Base-by-base conservation (phyloP, 352 stramenopile genomes). In the Phytophthora pinifolia region DNA sequence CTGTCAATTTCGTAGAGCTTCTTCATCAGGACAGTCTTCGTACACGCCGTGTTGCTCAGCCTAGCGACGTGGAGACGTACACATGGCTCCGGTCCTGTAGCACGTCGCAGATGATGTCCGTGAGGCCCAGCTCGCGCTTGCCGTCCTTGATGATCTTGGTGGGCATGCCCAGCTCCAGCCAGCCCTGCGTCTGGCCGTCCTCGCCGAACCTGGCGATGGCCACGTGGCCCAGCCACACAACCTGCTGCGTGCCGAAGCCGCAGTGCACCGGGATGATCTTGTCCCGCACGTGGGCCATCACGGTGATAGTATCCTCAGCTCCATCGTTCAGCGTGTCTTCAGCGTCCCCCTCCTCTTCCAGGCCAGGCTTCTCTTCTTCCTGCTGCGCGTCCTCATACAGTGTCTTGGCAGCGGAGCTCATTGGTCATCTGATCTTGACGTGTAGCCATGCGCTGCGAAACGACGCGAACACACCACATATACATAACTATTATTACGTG, bases 261-360 rank as follows among this genome's bases (percentile, higher is more conserved):
- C 79, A 89, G 63, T 74, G 70, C 18, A 89, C 65, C 1, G 76
- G 67, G 48, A 92, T 85, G 54, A 88, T 76, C 62, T 88, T 87
- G 57, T 92, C 79, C 5, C 63, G 58, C 17, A 90, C 66, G 52
- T 88, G 78, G n/a, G 71, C 76, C 53, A 88, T 50, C 17, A 88
- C 52, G 2, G 69, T 75, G 47, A 88, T 85, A 29, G 77, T 76
- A 39, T 85, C 77, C 6, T 74, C 60, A 17, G 66, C 65, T 27
- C 72, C 77, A 13, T 88, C 77, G 56, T 88, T 85, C 13, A 47
- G 52, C 29, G 54, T 55, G 34, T 68, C 54, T 8, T 59, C 44
- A 0, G 32, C 30, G 12, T 27, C 22, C 2, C 6, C 22, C 4
- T 27, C 22, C 22, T 6, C 22, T 27, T 27, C 22, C 22, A 27